A percentile compares a stretch with the other conserved stretches of the same genome.
These are phyloP conservation scores for Haberlea rhodopensis DNA, from an alignment of 257 asterid genomes.

Conservation along the genomic window DNA sequence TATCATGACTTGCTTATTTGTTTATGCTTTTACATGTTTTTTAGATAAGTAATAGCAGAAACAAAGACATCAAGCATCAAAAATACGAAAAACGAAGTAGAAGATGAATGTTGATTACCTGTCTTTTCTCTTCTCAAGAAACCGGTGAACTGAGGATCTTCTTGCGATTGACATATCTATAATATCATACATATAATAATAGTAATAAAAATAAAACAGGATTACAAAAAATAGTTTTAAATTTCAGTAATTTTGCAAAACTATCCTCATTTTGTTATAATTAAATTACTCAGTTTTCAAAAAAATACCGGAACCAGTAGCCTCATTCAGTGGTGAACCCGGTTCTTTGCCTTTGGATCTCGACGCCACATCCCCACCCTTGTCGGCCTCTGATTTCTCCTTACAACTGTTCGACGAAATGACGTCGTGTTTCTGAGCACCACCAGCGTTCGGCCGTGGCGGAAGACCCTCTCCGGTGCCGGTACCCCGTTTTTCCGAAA, in stretches of 20 bases:
- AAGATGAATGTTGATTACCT: constrained; percentile 16
- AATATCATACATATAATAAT: neutral
- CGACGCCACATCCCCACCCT: constrained; percentile 27
- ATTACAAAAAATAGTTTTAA: no score
- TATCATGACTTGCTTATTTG: no score
- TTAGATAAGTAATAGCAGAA: no score
- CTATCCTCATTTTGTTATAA: neutral
- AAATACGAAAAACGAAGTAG: no score
- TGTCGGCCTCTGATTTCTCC: constrained; percentile 20
- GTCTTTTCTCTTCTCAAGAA: constrained; percentile 61
- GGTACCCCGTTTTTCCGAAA: constrained; percentile 20
- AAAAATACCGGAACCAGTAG: constrained; percentile 41
- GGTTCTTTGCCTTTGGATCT: constrained; percentile 18
- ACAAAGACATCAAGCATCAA: no score
- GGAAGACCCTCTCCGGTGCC: constrained; percentile 33
- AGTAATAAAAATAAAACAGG: no score
- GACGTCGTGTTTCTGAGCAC: constrained; percentile 29
- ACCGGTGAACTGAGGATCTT: constrained; percentile 52
- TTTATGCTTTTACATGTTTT: no score
- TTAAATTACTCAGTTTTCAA: neutral
- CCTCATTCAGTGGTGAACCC: constrained; percentile 31
- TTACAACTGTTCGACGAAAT: constrained; percentile 29
- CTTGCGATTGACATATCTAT: constrained; percentile 33
- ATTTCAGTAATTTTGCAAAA: neutral
- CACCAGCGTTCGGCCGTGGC: constrained; percentile 5